Evolutionary conservation across 495 filamentous ascomycete genomes (phyloP), one percentile per base, ranked within the genome.

Genomic region (Daldinia bambusicola): DNA sequence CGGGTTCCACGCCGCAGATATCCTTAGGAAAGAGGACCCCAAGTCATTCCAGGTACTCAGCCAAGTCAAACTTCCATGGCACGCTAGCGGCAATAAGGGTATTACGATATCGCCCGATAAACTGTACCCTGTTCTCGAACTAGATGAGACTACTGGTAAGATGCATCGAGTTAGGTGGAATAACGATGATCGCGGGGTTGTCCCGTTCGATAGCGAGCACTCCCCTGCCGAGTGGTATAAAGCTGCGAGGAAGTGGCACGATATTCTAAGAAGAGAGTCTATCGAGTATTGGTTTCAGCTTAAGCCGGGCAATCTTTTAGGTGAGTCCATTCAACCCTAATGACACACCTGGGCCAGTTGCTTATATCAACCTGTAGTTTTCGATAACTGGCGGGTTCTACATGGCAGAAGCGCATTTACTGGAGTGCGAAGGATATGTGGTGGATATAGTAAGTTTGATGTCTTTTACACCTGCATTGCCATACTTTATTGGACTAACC

Each of bases 381-480:
- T 98, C 76, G 93, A 98, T 78, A 98, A 98, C 75, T 98, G 94
- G 94, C 86, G 95, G 65, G 92, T 97, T 62, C 79, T 98, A 52
- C 95, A 98, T 78, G 95, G 93, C 3, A 84, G 95, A 68, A 86
- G 87, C 20, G 85, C 87, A 13, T 98, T 97, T 74, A 90, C 87
- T 7, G 95, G 95, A 16, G 90, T 90, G 74, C 83, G 95, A 70
- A 89, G 93, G 70, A 91, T 98, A 78, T 96, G 93, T 77, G 95
- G 95, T 66, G 95, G 86, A 16, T 97, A 97, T 76, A 89, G 91
- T 94, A 80, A 81, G 90, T 89, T 58, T 36, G 18, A 14, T 40
- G 32, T 32, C 20, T 6, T 13, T 38, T 31, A 43, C 45, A 22
- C 32, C 6, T 51, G 16, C 62, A 20, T 48, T 32, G 30, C 36